Evolutionary conservation across 2,329 filamentous ascomycete species (phyloP).

Genomic region (Thermoascus crustaceus): DNA sequence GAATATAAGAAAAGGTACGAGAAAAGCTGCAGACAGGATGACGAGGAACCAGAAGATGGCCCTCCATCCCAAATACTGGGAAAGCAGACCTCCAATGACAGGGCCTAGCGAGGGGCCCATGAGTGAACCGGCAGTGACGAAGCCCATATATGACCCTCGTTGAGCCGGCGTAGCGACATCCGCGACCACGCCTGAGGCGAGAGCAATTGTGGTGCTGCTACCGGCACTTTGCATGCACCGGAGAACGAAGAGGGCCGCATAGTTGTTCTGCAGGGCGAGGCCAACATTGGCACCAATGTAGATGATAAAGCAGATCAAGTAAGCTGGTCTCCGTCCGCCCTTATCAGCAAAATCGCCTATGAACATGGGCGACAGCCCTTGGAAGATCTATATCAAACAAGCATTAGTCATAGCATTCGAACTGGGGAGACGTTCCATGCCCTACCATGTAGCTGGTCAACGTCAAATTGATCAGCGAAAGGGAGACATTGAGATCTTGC

Average conservation of each 20-base stretch:
- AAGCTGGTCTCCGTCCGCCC: constrained; percentile 44
- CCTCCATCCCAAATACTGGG: constrained; percentile 31
- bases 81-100: constrained; percentile 27
- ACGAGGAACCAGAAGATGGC: constrained; percentile 42
- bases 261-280: constrained; percentile 29
- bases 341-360: constrained; percentile 46
- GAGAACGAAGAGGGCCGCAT: constrained; percentile 26
- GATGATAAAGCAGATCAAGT: constrained; percentile 44
- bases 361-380: constrained; percentile 47
- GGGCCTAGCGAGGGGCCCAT: constrained; percentile 29
- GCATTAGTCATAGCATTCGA: not conserved
- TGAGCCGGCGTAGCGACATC: constrained; percentile 32
- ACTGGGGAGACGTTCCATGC: constrained; percentile 43
- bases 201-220: constrained; percentile 33
- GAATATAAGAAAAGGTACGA: constrained; percentile 27
- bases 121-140: constrained; percentile 24
- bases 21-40: constrained; percentile 36
- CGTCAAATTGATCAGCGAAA: constrained; percentile 14
- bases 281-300: constrained; percentile 34
- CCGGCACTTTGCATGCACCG: constrained; percentile 32
- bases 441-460: constrained; percentile 31
- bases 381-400: constrained; percentile 46
- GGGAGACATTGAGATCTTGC: constrained; percentile 20
- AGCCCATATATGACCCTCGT: constrained; percentile 35
- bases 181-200: constrained; percentile 32